Percentiles rank a stretch among this genome's conserved stretches.
Evolutionary conservation across 192 early-diverging fungal species (phyloP).

Genomic region (Chytriomyces sp.): DNA sequence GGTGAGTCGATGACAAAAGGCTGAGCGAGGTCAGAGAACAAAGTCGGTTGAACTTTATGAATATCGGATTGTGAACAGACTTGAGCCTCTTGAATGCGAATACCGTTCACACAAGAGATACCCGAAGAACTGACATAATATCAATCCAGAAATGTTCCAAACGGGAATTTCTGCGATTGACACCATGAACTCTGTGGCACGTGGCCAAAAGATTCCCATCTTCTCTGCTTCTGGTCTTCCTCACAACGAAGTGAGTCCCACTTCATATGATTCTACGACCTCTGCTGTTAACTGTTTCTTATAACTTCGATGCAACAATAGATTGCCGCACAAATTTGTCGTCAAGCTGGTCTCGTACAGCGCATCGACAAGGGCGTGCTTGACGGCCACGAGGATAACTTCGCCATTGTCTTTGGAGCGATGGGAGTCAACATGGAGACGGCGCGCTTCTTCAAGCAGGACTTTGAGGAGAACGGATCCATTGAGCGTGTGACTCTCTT

Average conservation of each 20-base stretch:
- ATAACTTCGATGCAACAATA: too few relatives aligned
- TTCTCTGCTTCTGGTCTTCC: constrained; percentile 98
- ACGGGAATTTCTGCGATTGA: constrained; percentile 99
- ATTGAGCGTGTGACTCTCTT: constrained; percentile 98
- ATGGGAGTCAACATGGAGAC: constrained; percentile 99
- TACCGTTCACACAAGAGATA: too few relatives aligned
- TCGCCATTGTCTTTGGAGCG: constrained; percentile 98
- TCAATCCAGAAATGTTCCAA: constrained; percentile 97
- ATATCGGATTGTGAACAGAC: too few relatives aligned
- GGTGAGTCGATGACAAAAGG: too few relatives aligned
- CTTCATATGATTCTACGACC: not conserved
- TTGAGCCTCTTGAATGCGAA: too few relatives aligned
- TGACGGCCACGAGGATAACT: constrained; percentile 98
- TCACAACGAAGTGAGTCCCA: constrained; percentile 83
- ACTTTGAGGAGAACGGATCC: constrained; percentile 99
- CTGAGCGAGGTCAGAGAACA: too few relatives aligned
- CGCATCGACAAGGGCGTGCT: constrained; percentile 88
- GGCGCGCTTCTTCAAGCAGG: constrained; percentile 99
- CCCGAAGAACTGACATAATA: too few relatives aligned
- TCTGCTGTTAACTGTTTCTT: not conserved
- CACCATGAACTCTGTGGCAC: constrained; percentile 99
- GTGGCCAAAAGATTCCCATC: constrained; percentile 99
- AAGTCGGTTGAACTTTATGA: too few relatives aligned
- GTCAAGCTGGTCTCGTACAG: constrained; percentile 96
- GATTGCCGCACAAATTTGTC: constrained; percentile 99